Evolutionary conservation across 371 early-diverging fungal genomes (phyloP).

Genomic region (Mucor lusitanicus): DNA sequence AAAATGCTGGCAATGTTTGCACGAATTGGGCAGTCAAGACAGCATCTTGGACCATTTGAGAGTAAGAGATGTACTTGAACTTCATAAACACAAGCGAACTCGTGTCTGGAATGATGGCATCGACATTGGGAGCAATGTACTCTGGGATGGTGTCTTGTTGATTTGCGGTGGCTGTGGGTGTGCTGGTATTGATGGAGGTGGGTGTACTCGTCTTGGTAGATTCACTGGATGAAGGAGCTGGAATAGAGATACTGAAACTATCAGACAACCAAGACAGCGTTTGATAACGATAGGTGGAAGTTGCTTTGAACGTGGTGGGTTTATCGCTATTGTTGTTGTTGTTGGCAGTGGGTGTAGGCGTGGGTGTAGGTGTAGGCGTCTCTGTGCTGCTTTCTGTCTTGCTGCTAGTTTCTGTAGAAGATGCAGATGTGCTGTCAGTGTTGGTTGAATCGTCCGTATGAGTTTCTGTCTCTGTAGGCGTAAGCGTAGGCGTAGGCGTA

Average conservation of each 20-base stretch:
- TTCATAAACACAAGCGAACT: conserved; percentile 42
- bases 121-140: conserved; percentile 49
- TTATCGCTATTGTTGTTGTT: not conserved
- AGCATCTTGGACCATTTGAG: conserved; percentile 48
- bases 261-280: conserved; percentile 31
- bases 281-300: conserved; percentile 33
- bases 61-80: conserved; percentile 43
- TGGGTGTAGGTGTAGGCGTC: not conserved
- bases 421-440: not conserved
- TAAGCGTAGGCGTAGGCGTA: too few species aligned
- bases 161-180: not conserved
- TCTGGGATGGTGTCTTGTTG: conserved; percentile 26
- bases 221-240: conserved; percentile 20
- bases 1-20: conserved; percentile 35
- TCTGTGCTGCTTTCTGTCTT: not conserved
- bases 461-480: not conserved
- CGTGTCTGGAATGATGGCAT: conserved; percentile 46
- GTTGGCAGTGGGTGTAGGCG: not conserved
- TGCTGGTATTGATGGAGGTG: not conserved
- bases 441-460: not conserved
- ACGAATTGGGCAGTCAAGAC: conserved; percentile 51
- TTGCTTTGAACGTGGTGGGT: conserved; percentile 19
- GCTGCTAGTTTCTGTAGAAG: not conserved
- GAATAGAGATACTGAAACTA: conserved; percentile 35
- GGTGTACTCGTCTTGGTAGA: conserved; percentile 2